These are phyloP conservation scores for carrot (Daucus carota) DNA, from an alignment of 129 eudicot genomes.

Conservation along the genomic window DH1_v3.0 NC_030385.2:35091501-35092000, in stretches of 20 bases:
- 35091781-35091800: too few species aligned
- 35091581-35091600: neutral
- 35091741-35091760: too few species aligned
- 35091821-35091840: slow-evolving; percentile 1
- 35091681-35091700: neutral
- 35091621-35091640: neutral
- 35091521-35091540: neutral
- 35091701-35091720: too few species aligned
- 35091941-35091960: neutral
- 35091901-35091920: neutral
- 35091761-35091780: too few species aligned
- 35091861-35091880: neutral
- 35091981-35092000: neutral
- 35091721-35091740: too few species aligned
- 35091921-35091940: neutral
- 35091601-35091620: neutral
- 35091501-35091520: neutral
- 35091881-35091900: neutral
- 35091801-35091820: too few species aligned
- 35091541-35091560: neutral
- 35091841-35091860: neutral
- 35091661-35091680: too few species aligned
- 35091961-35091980: slow-evolving; percentile 1
- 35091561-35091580: neutral
- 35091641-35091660: neutral